Evolutionary conservation across 495 filamentous ascomycete species (phyloP), one percentile per base, ranked within the genome.

Genomic region (Hypoxylon fuscum): DNA sequence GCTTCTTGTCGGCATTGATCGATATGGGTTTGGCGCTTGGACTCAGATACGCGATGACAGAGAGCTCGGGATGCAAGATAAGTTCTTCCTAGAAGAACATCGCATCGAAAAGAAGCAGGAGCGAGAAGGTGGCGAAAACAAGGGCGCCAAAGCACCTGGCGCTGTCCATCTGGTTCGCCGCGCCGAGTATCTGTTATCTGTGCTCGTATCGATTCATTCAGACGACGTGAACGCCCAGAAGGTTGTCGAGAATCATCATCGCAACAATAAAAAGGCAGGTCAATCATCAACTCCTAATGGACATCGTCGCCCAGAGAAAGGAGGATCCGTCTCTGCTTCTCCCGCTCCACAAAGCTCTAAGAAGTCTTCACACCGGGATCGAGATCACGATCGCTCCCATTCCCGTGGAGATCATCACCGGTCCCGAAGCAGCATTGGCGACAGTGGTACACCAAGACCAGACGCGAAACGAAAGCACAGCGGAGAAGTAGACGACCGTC

Each of bases 41-140:
- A 81, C 85, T 2, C 85, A 90, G 57, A 98, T 99, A 66, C 87
- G 94, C 8, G 96, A 98, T 64, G 95, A 99, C 68, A 79, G 85
- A 4, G 93, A 97, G 47, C 83, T 99, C 14, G 87, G 83, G 3
- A 88, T 99, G 76, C 80, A 81, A 2, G 95, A 97, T 62, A 98
- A 97, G 70, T 92, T 98, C 72, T 99, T 96, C 78, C 73, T 99
- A 5, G 95, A 99, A 72, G 95, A 99, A 69, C 93, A 97, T 71
- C 90, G 93, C n/a, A 94, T 97, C 18, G 96, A 94, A 71, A 90
- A 96, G 73, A 98, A 98, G 68, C 93, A 93, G 60, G 91, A 97
- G 65, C 90, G 95, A 14, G 83, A 81, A 58, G 91, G 91, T 62
- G 85, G 79, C 1, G 91, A 95, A 10, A 85, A 87, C 49, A 90